Conservation (phyloP, 805 yeast species). For the Ogataea parapolymorpha region DNA sequence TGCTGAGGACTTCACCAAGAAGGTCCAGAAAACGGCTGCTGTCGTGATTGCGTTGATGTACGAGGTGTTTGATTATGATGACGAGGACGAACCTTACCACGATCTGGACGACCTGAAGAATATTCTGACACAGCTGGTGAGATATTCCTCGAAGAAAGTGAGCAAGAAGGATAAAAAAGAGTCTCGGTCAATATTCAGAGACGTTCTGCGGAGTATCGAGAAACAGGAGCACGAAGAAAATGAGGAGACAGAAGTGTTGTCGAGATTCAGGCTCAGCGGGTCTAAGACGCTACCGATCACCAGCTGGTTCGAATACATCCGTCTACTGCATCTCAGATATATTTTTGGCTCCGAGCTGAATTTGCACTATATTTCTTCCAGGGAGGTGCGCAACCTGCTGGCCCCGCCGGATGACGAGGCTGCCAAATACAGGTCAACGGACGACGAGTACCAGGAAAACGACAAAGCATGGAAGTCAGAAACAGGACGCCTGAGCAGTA, state of each 20-base stretch:
- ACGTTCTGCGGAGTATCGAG: conserved; percentile 48
- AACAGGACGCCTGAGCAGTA: conserved; percentile 16
- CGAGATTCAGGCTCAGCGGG: conserved; percentile 42
- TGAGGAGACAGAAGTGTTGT: conserved; percentile 15
- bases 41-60: conserved; percentile 53
- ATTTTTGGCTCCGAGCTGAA: conserved; percentile 51
- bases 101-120: conserved; percentile 47
- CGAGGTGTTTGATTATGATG: conserved; percentile 45
- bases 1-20: conserved; percentile 36
- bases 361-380: conserved; percentile 39
- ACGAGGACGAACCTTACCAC: conserved; percentile 43
- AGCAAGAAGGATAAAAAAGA: conserved; percentile 63
- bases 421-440: conserved; percentile 12
- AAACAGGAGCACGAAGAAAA: conserved; percentile 25
- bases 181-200: conserved; percentile 57
- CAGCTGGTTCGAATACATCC: conserved; percentile 47
- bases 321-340: conserved; percentile 49
- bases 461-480: conserved; percentile 18
- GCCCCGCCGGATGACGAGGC: conserved; percentile 16
- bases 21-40: conserved; percentile 53
- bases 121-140: conserved; percentile 41
- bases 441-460: conserved; percentile 8
- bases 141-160: conserved; percentile 52
- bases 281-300: conserved; percentile 44
- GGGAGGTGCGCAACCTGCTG: conserved; percentile 23